phyloP scores from a whole-genome alignment of 192 early-diverging fungal genomes.

The Backusella macrospora region DNA sequence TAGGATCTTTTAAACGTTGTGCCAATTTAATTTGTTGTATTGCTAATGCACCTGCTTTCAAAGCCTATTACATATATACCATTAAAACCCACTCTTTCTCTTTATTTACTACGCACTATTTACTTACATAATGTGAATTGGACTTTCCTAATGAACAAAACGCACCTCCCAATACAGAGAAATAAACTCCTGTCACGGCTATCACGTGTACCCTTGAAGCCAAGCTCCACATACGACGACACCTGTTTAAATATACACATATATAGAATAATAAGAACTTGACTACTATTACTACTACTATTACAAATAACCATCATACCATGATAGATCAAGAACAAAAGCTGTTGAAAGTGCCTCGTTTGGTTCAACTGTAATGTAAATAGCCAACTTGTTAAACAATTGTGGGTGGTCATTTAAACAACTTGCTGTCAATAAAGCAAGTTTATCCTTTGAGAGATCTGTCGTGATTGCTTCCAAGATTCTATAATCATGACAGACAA shows the following conservation, averaged over 20 bases:
- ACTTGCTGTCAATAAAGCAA: neutral
- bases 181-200: conserved; percentile 42
- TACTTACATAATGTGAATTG: conserved; percentile 39
- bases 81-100: neutral
- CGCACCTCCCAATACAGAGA: conserved; percentile 47
- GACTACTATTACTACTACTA: too few species aligned
- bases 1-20: conserved; percentile 36
- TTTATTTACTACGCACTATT: neutral
- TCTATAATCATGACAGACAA: conserved; percentile 2
- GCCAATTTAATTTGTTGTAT: conserved; percentile 44
- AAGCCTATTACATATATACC: conserved; percentile 33
- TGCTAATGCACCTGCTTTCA: conserved; percentile 40
- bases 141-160: conserved; percentile 47
- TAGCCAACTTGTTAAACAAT: neutral
- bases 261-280: neutral
- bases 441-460: neutral
- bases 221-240: conserved; percentile 15
- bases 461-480: neutral
- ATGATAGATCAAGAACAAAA: conserved; percentile 5
- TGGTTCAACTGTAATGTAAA: conserved; percentile 6
- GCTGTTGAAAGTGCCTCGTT: neutral
- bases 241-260: too few species aligned
- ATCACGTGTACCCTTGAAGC: conserved; percentile 23
- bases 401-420: neutral
- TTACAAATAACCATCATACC: neutral